A percentile compares a stretch with the other conserved stretches of the same genome.
Evolutionary conservation across 306 rosid genomes (phyloP).

Genomic region (Astragalus glycyphyllos): DNA sequence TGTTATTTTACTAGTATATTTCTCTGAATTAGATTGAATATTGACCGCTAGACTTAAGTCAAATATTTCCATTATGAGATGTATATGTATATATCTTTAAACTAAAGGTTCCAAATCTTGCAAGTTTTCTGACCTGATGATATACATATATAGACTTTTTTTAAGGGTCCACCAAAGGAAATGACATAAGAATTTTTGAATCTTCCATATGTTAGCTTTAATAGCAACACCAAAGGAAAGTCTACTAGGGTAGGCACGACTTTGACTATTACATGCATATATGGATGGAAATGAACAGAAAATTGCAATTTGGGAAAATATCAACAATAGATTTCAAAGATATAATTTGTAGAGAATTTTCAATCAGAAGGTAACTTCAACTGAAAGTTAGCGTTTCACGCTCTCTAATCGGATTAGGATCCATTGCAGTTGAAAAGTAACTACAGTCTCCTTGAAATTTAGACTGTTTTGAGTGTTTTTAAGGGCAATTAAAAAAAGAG

Average conservation of each 20-base stretch:
- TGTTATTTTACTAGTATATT: background rate
- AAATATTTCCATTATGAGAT: constrained; percentile 41
- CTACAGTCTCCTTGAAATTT: too few species aligned
- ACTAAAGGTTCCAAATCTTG: constrained; percentile 24
- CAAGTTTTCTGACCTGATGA: constrained; percentile 47
- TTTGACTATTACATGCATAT: constrained; percentile 50
- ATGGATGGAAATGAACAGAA: background rate
- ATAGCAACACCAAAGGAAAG: constrained; percentile 42
- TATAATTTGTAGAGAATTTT: too few species aligned
- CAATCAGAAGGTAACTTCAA: too few species aligned
- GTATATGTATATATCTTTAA: background rate
- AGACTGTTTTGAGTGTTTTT: too few species aligned
- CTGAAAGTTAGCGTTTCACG: too few species aligned
- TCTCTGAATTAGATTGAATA: constrained; percentile 17
- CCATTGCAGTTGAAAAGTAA: too few species aligned
- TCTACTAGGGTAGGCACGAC: constrained; percentile 55
- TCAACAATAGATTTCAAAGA: too few species aligned
- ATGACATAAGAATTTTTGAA: constrained; percentile 47
- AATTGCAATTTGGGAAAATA: background rate
- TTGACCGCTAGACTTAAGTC: constrained; percentile 54
- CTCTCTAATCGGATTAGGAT: too few species aligned
- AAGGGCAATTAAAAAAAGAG: too few species aligned
- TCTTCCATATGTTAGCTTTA: background rate
- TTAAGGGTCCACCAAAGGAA: constrained; percentile 30
- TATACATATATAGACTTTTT: background rate